Conservation (phyloP, 2,329 filamentous ascomycete genomes). For the Pezicula radicicola region DNA sequence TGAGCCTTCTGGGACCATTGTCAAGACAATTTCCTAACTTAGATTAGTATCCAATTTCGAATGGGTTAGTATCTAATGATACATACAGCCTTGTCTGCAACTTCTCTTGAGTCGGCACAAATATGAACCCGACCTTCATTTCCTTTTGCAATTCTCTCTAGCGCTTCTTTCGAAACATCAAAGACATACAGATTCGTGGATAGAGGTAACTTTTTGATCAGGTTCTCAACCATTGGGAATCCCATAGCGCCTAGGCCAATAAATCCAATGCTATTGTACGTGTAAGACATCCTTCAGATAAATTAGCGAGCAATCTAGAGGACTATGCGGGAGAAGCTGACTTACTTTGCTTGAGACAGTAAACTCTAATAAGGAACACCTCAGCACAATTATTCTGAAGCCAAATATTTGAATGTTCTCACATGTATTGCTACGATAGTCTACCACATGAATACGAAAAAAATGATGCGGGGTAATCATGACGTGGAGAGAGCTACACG, state of each 20-base stretch:
- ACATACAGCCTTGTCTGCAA: slow-evolving; percentile 63
- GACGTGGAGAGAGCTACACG: too few relatives aligned
- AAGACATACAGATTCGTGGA: slow-evolving; percentile 57
- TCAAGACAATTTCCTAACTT: slow-evolving; percentile 59
- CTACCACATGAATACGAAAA: too few relatives aligned
- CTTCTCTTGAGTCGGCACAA: slow-evolving; percentile 52
- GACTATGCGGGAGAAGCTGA: too few relatives aligned
- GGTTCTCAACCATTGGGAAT: slow-evolving; percentile 67
- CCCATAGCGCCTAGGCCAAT: slow-evolving; percentile 47
- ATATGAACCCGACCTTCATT: slow-evolving; percentile 43
- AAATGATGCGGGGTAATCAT: too few relatives aligned
- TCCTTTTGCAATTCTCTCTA: slow-evolving; percentile 52
- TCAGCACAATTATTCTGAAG: too few relatives aligned
- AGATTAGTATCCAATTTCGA: not conserved
- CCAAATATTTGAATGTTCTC: too few relatives aligned
- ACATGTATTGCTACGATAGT: too few relatives aligned
- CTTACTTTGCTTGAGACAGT: too few relatives aligned
- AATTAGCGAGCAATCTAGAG: too few relatives aligned
- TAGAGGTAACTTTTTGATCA: slow-evolving; percentile 58
- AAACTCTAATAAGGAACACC: too few relatives aligned
- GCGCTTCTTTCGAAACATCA: slow-evolving; percentile 56
- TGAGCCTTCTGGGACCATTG: slow-evolving; percentile 65
- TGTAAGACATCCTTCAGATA: too few relatives aligned
- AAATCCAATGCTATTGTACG: slow-evolving; percentile 36
- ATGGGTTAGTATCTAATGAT: slow-evolving; percentile 3